phyloP scores from a whole-genome alignment of 192 early-diverging fungal species.

The Diversispora eburnea region DNA sequence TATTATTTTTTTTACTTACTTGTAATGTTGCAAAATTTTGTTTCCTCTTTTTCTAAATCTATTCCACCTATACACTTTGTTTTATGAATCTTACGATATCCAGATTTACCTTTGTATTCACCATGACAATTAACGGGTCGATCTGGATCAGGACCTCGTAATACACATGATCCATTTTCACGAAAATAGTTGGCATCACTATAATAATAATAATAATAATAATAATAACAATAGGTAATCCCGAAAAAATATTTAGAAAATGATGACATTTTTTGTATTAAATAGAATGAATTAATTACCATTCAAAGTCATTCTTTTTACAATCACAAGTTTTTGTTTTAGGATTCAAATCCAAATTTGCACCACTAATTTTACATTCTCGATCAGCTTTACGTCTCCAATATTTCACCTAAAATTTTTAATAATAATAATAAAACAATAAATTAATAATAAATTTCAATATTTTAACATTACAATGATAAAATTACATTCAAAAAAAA shows the following conservation, averaged over 20 bases:
- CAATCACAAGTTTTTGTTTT: conserved; percentile 66
- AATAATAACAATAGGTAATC: neutral
- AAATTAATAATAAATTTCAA: too few species aligned
- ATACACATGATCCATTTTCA: conserved; percentile 62
- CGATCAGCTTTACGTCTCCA: conserved; percentile 72
- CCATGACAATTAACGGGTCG: conserved; percentile 67
- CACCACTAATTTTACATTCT: conserved; percentile 65
- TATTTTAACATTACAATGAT: neutral
- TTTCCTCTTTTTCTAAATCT: conserved; percentile 56
- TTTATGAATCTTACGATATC: conserved; percentile 73
- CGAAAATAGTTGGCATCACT: conserved; percentile 76
- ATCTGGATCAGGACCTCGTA: conserved; percentile 69
- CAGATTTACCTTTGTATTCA: conserved; percentile 69
- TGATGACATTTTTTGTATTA: too few species aligned
- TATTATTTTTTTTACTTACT: neutral
- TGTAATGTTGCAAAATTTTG: conserved; percentile 65
- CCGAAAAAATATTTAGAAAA: neutral
- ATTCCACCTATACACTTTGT: conserved; percentile 76
- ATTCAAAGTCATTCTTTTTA: conserved; percentile 79
- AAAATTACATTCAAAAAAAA: neutral
- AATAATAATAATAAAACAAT: too few species aligned
- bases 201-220: neutral
- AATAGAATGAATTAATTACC: conserved; percentile 38
- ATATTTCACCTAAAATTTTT: conserved; percentile 49
- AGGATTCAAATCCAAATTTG: conserved; percentile 54